These are phyloP conservation scores for Globisporangium splendens DNA, from an alignment of 352 stramenopile genomes.

Conservation along the genomic window DNA sequence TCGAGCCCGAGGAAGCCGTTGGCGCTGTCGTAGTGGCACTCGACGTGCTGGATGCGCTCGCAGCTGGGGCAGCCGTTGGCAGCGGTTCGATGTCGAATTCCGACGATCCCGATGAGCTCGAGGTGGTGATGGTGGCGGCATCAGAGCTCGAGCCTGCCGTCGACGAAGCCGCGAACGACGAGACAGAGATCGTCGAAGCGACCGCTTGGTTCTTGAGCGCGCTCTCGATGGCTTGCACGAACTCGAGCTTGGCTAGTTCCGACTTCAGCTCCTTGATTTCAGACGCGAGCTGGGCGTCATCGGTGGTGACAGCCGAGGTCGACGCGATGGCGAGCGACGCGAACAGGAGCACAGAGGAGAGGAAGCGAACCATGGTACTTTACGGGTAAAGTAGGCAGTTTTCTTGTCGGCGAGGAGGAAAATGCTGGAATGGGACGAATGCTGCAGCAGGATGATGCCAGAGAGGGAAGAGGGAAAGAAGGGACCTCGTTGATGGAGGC, in stretches of 20 bases:
- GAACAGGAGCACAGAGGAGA: constrained; percentile 4
- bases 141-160: constrained; percentile 5
- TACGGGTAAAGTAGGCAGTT: too few relatives aligned
- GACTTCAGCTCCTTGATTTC: constrained; percentile 2
- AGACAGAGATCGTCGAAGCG: constrained; percentile 7
- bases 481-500: too few relatives aligned
- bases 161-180: constrained; percentile 4
- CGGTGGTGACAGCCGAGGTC: neutral
- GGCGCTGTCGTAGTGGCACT: neutral
- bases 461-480: too few relatives aligned
- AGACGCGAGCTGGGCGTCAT: constrained; percentile 3
- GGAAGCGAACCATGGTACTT: constrained; percentile 7
- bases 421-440: too few relatives aligned
- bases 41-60: too few relatives aligned
- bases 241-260: constrained; percentile 9
- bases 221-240: constrained; percentile 2
- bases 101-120: neutral
- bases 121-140: neutral
- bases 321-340: constrained; percentile 8
- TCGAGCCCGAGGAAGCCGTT: constrained; percentile 1
- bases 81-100: constrained; percentile 7
- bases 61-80: neutral
- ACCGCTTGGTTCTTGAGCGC: neutral
- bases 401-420: too few relatives aligned
- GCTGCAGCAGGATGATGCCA: neutral